Evolutionary conservation across 306 rosid species (phyloP).

Genomic region (Quercus glauca): DNA sequence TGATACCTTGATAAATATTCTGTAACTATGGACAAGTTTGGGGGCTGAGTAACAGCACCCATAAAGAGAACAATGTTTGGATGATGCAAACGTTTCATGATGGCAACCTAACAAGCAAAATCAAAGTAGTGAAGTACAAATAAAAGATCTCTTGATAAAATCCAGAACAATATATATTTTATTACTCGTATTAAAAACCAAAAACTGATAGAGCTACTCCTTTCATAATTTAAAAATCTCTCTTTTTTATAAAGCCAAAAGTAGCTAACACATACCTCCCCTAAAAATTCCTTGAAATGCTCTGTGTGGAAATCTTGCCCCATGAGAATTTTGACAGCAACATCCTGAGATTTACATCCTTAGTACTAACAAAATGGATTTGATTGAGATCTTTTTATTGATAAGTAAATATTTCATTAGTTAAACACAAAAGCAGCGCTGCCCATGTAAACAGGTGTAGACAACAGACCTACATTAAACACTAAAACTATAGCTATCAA

Average conservation of each 20-base stretch:
- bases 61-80: slow-evolving; percentile 92
- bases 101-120: slow-evolving; percentile 64
- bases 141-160: neutral
- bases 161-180: neutral
- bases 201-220: neutral
- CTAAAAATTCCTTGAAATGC: slow-evolving; percentile 65
- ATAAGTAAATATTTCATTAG: too few relatives aligned
- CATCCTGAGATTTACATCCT: slow-evolving; percentile 58
- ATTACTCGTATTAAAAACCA: slow-evolving; percentile 1
- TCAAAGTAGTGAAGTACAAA: slow-evolving; percentile 25
- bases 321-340: slow-evolving; percentile 93
- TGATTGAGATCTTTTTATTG: too few relatives aligned
- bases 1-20: slow-evolving; percentile 88
- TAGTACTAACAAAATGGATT: slow-evolving; percentile 13
- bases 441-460: too few relatives aligned
- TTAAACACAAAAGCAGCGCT: too few relatives aligned
- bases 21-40: slow-evolving; percentile 88
- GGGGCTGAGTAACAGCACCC: slow-evolving; percentile 95
- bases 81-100: slow-evolving; percentile 87
- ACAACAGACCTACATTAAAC: too few relatives aligned
- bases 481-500: too few relatives aligned
- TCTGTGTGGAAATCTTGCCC: slow-evolving; percentile 77
- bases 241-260: neutral
- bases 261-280: slow-evolving; percentile 58
- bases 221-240: neutral